These are phyloP conservation scores for Dryas integrifolia DNA, from an alignment of 331 rosid species.

Conservation along the genomic window DNA sequence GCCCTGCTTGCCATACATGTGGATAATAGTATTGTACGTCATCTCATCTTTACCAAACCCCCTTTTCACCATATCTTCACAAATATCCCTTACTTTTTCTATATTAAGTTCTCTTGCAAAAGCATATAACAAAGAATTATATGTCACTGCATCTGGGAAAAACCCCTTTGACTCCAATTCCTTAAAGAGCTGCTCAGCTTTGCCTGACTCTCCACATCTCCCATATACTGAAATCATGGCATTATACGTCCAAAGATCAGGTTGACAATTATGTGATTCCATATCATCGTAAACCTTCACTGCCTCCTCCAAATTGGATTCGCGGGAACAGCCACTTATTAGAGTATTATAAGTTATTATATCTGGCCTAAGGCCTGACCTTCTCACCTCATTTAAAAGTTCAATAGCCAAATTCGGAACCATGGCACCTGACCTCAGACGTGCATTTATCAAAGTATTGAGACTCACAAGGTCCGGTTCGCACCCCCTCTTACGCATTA, in stretches of 20 bases:
- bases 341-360: constrained; percentile 87
- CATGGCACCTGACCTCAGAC: constrained; percentile 67
- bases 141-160: constrained; percentile 87
- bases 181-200: constrained; percentile 67
- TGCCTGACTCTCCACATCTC: constrained; percentile 64
- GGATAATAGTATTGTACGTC: constrained; percentile 89
- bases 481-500: constrained; percentile 70
- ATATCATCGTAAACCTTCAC: constrained; percentile 54
- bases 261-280: constrained; percentile 66
- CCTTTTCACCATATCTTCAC: constrained; percentile 73
- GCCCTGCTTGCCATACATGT: constrained; percentile 90
- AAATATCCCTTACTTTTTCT: constrained; percentile 57
- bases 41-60: constrained; percentile 93
- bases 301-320: constrained; percentile 80
- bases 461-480: constrained; percentile 89
- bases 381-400: constrained; percentile 71
- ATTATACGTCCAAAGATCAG: constrained; percentile 97
- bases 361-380: constrained; percentile 73
- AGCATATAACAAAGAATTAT: constrained; percentile 80
- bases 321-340: constrained; percentile 85
- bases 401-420: constrained; percentile 59
- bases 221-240: constrained; percentile 95
- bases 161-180: constrained; percentile 81
- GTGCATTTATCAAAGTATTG: constrained; percentile 83
- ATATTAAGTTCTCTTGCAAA: constrained; percentile 75